These are phyloP conservation scores for Skeletonema menzelii DNA, from an alignment of 108 stramenopile species.

Conservation along the genomic window DNA sequence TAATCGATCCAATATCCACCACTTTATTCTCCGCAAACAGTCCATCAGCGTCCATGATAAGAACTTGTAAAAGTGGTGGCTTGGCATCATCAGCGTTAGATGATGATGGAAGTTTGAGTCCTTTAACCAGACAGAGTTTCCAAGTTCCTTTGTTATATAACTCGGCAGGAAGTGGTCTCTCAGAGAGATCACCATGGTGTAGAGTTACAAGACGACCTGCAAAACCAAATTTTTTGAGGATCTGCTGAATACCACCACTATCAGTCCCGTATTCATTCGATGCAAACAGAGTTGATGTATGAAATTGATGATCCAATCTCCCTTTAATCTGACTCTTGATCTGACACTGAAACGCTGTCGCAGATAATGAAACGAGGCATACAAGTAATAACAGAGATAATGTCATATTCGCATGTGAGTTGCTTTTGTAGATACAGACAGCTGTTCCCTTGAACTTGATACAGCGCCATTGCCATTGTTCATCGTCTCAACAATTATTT, in stretches of 20 bases:
- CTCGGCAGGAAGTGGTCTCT: conserved; percentile 36
- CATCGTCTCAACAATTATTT: no score
- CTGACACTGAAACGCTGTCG: not conserved
- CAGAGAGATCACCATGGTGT: not conserved
- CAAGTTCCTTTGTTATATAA: conserved; percentile 36
- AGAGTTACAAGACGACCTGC: conserved; percentile 15
- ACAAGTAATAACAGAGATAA: not conserved
- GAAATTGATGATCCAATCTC: not conserved
- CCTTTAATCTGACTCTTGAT: not conserved
- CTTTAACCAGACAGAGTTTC: conserved; percentile 39
- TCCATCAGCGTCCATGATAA: conserved; percentile 18
- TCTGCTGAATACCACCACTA: not conserved
- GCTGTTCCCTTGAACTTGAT: no score
- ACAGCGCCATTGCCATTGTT: no score
- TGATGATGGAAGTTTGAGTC: conserved; percentile 13
- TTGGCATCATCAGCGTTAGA: not conserved
- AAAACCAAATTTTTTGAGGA: conserved; percentile 22
- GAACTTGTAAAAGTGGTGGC: conserved; percentile 31
- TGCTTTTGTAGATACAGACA: no score
- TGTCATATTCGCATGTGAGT: not conserved
- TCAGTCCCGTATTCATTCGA: not conserved
- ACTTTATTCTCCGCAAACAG: conserved; percentile 19
- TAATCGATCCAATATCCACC: conserved; percentile 58
- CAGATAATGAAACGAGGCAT: not conserved
- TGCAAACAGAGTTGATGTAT: not conserved